Evolutionary conservation across 257 asterid genomes (phyloP), one percentile per base, ranked within the genome.

Genomic region (Nicotiana noctiflora): DNA sequence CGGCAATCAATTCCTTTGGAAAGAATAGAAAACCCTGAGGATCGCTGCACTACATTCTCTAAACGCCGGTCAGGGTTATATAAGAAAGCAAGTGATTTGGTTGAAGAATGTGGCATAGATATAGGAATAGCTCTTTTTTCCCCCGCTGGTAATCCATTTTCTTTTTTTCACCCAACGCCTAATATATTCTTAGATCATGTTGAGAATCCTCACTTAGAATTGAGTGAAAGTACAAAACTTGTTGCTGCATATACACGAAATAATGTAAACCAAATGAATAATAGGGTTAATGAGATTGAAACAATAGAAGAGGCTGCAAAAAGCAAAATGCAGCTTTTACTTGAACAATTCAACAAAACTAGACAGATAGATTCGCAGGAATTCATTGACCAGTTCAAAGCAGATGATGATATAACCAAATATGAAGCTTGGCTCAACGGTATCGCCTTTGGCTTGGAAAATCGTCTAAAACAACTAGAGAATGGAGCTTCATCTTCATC

Each of bases 71-170:
- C 44, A 6, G 2, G 11, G 1, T 27, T 63, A 63, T 29, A 63
- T 75, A 84, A 77, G 27, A 86, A 86, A 13, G 87, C 80, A 4
- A 84, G 87, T 62, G 80, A 86, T 75, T 46, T 88, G 3, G 83
- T 83, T 67, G 79, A 83, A 5, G 53, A 84, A 3, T 86, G 88
- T 65, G 79, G 80, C 9, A 53, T 82, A 13, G 87, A 86, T 18
- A 53, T 88, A 17, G 89, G 88, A 18, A 23, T 86, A 44, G 75
- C 84, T 13, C 17, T 86, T 19, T 86, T 55, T 10, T 86, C 89
- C 1, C 89, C 89, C 5, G 82, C 88, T 1, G 89, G 88, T n/a
- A 88, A 86, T 78, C 82, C 87, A 25, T 27, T 27, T 27, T 27
- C 29, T 27, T 27, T 27, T 27, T 27, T 27, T 27, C 88, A 88